Conservation (phyloP, 2,329 filamentous ascomycete species). For the Pseudocercospora macadamiae region DNA sequence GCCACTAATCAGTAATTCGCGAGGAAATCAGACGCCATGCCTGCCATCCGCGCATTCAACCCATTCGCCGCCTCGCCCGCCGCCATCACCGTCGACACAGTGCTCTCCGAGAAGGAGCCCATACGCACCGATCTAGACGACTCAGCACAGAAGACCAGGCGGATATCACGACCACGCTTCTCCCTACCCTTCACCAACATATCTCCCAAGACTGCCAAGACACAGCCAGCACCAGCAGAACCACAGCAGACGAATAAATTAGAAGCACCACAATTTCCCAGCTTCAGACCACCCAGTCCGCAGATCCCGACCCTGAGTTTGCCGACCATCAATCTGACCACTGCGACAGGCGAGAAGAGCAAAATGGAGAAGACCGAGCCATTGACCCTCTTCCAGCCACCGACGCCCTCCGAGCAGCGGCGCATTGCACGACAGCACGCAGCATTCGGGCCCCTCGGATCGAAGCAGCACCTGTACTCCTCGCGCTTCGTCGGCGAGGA, state of each 20-base stretch:
- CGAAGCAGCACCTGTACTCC: constrained; percentile 81
- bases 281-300: constrained; percentile 66
- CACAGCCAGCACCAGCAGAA: constrained; percentile 42
- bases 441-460: constrained; percentile 85
- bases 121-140: constrained; percentile 36
- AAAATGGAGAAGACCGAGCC: constrained; percentile 73
- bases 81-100: constrained; percentile 51
- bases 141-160: constrained; percentile 17
- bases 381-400: constrained; percentile 84
- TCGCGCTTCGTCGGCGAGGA: constrained; percentile 83
- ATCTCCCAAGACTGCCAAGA: constrained; percentile 32
- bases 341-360: constrained; percentile 75
- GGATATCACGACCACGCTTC: constrained; percentile 34
- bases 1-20: constrained; percentile 35
- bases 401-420: constrained; percentile 79
- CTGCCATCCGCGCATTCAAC: constrained; percentile 61
- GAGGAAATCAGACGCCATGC: constrained; percentile 55
- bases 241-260: constrained; percentile 27
- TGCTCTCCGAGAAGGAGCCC: constrained; percentile 56
- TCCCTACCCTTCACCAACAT: constrained; percentile 34
- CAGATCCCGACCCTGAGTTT: constrained; percentile 76
- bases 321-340: constrained; percentile 89
- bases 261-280: constrained; percentile 49
- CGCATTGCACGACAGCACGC: constrained; percentile 77
- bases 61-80: constrained; percentile 59